Evolutionary conservation across 2,329 filamentous ascomycete genomes (phyloP).

Genomic region (Paraphaeosphaeria minitans): DNA sequence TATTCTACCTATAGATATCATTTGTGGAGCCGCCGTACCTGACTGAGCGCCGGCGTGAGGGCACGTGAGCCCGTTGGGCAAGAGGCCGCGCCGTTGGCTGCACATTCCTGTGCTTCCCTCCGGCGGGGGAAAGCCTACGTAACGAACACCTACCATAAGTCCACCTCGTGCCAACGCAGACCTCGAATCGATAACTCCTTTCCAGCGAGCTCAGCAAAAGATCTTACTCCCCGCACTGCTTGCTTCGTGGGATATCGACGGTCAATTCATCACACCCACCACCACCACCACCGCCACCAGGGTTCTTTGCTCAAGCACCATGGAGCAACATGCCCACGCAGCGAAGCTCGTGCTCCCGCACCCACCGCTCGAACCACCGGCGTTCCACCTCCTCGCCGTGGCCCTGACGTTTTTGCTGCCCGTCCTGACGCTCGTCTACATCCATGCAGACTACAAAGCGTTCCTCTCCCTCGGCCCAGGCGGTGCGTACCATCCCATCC

Average conservation of each 20-base stretch:
- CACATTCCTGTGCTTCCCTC: neutral
- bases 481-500: constrained; percentile 39
- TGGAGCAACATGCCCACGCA: neutral
- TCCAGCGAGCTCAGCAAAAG: no score
- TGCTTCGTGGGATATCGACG: neutral
- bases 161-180: no score
- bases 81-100: neutral
- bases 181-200: no score
- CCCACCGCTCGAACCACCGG: neutral
- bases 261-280: no score
- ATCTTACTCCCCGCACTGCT: no score
- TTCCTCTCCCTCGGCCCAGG: constrained; percentile 80
- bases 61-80: neutral
- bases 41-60: neutral
- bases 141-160: neutral
- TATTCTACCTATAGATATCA: no score
- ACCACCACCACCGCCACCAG: no score
- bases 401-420: constrained; percentile 32
- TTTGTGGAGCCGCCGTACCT: neutral
- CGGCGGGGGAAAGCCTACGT: neutral
- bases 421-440: constrained; percentile 39
- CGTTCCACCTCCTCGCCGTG: constrained; percentile 23
- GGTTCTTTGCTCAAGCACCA: no score
- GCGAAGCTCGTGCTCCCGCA: neutral
- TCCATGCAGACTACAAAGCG: constrained; percentile 74